phyloP scores from a whole-genome alignment of 2,329 filamentous ascomycete genomes.

The Lithohypha guttulata region DNA sequence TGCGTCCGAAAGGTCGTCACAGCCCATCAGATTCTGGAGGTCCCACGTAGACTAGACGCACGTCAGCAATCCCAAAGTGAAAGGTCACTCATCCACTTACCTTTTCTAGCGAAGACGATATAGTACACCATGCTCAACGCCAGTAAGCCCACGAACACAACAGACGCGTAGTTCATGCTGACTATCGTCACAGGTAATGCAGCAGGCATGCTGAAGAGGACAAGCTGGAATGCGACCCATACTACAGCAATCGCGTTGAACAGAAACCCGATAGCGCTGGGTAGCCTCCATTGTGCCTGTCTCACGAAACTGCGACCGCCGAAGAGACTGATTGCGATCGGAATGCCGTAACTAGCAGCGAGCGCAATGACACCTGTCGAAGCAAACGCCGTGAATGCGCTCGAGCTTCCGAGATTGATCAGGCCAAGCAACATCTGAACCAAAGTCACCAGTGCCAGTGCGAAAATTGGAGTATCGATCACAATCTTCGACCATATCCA shows the following conservation, averaged over 20 bases:
- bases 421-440: conserved; percentile 14
- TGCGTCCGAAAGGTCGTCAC: no score
- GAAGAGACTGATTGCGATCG: conserved; percentile 36
- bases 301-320: background rate
- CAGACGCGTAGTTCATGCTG: conserved; percentile 33
- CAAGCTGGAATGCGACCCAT: conserved; percentile 23
- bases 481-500: background rate
- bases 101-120: conserved; percentile 8
- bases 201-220: conserved; percentile 26
- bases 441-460: conserved; percentile 12
- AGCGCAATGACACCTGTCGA: conserved; percentile 28
- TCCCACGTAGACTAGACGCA: no score
- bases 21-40: no score
- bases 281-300: conserved; percentile 21
- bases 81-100: no score
- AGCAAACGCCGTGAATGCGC: conserved; percentile 22
- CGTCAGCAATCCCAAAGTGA: no score
- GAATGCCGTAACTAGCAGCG: conserved; percentile 38
- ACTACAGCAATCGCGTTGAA: conserved; percentile 25
- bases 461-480: conserved; percentile 7
- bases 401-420: conserved; percentile 16
- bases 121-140: conserved; percentile 13
- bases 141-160: conserved; percentile 47
- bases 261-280: no score
- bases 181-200: conserved; percentile 24